Base-by-base conservation (phyloP, 768 basidiomycete genomes). In the Russula compacta region DNA sequence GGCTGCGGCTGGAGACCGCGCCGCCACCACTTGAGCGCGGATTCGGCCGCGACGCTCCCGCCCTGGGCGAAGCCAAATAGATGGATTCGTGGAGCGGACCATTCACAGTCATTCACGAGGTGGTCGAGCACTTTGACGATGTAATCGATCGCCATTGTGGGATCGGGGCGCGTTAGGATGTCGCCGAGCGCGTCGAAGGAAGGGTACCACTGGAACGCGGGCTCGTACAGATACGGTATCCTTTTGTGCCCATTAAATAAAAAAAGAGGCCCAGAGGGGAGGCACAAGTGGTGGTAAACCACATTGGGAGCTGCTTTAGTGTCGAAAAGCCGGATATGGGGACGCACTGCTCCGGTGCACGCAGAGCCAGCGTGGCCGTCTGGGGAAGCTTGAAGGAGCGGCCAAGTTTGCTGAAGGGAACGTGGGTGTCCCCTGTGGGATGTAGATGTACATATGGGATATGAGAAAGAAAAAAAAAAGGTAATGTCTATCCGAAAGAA, bases 31-130 rank as follows among this genome's bases (percentile, higher is more conserved):
- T 73, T 67, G 6, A 91, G 68, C 0, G 79, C 81, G 55, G 83
- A 76, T 71, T 97, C 92, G 2, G 77, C 79, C 1, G 84, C 89
- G 38, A 92, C 81, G 19, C 78, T 85, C 0, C 90, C 94, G 0
- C 93, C 93, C 71, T 97, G 93, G 0, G 81, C 89, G 64, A 91
- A 97, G 3, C 93, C 93, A 59, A 95, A 89, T 49, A 93, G 69
- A 69, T 97, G 93, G 43, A 97, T 86, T n/a, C 79, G 76, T 10
- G 80, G 60, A 0, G 78, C 67, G 6, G 83, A 75, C 93, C 92
- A 97, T 1, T 72, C 64, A 67, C 85, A 89, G 43, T 81, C 79
- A 5, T 71, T 66, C 17, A 75, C 76, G 54, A 95, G 81, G 67
- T 89, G 78, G 2, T 75, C 71, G 56, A 91, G 60, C 50, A 85